Evolutionary conservation across 257 asterid species (phyloP).

Genomic region (Fraxinus excelsior): DNA sequence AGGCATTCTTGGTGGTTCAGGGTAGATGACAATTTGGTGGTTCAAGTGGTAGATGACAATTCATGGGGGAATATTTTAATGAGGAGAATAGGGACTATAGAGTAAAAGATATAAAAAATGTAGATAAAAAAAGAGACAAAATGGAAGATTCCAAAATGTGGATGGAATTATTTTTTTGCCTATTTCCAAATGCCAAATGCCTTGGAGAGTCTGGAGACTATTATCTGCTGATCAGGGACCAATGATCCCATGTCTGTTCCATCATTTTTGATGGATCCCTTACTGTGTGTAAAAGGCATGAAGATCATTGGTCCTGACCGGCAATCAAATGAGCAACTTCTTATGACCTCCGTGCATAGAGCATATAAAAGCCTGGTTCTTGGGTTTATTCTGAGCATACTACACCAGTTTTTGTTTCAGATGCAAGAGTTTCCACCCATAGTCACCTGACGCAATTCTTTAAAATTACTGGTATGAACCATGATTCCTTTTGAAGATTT

Average conservation of each 20-base stretch:
- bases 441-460: background rate
- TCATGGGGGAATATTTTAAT: background rate
- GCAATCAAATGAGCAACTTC: background rate
- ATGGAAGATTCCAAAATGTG: background rate
- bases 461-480: background rate
- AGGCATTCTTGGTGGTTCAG: background rate
- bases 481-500: conserved; percentile 9
- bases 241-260: background rate
- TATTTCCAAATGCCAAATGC: background rate
- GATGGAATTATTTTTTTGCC: background rate
- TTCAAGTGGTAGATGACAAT: background rate
- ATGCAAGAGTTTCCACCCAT: conserved; percentile 18
- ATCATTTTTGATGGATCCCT: background rate
- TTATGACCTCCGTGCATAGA: background rate
- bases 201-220: background rate
- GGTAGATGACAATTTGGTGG: background rate
- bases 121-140: background rate
- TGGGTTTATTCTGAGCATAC: background rate
- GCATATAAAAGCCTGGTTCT: background rate
- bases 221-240: background rate
- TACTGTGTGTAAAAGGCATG: background rate
- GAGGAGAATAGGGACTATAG: background rate
- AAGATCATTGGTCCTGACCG: background rate
- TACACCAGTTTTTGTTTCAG: background rate
- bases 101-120: background rate